phyloP scores from a whole-genome alignment of 1,139 yeast genomes.

The Yamadazyma trypodendri region DNA sequence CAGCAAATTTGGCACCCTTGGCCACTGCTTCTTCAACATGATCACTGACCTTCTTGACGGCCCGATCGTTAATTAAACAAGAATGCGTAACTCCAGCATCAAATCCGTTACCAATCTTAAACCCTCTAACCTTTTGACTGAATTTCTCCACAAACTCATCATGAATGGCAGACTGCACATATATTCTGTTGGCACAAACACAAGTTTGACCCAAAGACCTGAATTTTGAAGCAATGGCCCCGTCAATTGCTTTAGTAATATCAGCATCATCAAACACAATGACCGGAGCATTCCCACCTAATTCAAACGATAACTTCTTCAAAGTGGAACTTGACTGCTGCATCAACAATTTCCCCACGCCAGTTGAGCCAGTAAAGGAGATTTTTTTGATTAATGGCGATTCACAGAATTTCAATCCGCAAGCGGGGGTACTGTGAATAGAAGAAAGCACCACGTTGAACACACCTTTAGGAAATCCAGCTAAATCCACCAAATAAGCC shows the following conservation, averaged over 20 bases:
- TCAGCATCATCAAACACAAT: constrained; percentile 50
- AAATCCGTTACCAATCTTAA: constrained; percentile 45
- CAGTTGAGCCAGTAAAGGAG: constrained; percentile 59
- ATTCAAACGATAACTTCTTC: constrained; percentile 50
- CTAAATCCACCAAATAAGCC: constrained; percentile 43
- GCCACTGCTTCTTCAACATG: constrained; percentile 42
- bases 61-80: constrained; percentile 41
- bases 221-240: constrained; percentile 54
- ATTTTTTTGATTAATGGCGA: constrained; percentile 44
- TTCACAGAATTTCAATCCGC: constrained; percentile 35
- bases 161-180: constrained; percentile 67
- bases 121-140: constrained; percentile 29
- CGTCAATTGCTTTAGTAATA: constrained; percentile 47
- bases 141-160: constrained; percentile 50
- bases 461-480: constrained; percentile 46
- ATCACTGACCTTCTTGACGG: constrained; percentile 38
- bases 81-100: constrained; percentile 46
- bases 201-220: constrained; percentile 87
- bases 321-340: constrained; percentile 46
- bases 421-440: constrained; percentile 34
- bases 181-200: constrained; percentile 83
- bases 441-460: constrained; percentile 42
- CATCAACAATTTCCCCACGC: constrained; percentile 53
- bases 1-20: constrained; percentile 42
- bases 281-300: constrained; percentile 55